Evolutionary conservation across 805 yeast species (phyloP).

Genomic region (Maudiozyma bulderi): DNA sequence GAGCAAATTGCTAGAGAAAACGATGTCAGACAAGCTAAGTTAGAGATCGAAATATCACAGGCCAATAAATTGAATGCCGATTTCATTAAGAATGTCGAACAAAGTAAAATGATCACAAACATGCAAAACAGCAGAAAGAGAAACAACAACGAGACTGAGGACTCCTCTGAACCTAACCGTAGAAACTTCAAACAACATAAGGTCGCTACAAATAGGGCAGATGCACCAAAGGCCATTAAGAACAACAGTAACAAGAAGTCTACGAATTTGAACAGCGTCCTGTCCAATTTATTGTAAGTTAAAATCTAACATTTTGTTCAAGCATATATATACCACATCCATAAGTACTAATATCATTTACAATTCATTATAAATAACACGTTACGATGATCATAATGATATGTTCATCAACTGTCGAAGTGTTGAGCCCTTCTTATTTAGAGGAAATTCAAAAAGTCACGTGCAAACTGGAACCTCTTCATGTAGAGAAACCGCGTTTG

Average conservation of each 20-base stretch:
- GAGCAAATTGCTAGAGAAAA: conserved; percentile 87
- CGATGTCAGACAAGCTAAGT: conserved; percentile 77
- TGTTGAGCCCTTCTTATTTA: no score
- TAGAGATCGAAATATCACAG: conserved; percentile 81
- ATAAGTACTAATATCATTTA: no score
- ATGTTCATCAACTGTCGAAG: no score
- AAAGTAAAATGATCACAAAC: conserved; percentile 67
- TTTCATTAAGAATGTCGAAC: conserved; percentile 75
- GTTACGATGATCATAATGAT: no score
- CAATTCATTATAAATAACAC: no score
- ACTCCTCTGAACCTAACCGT: conserved; percentile 27
- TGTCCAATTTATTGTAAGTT: conserved; percentile 42
- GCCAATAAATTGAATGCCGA: conserved; percentile 80
- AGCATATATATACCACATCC: neutral
- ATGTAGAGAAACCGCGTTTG: no score
- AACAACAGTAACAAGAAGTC: conserved; percentile 36
- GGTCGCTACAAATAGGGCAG: conserved; percentile 57
- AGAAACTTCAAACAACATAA: conserved; percentile 64
- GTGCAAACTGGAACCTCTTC: no score
- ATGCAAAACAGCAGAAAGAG: conserved; percentile 35
- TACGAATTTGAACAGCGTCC: conserved; percentile 35
- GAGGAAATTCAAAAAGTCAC: no score
- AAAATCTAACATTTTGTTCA: neutral
- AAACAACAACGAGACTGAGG: conserved; percentile 12
- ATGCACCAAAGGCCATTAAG: conserved; percentile 39